A percentile compares a stretch with the other conserved stretches of the same genome.
Conservation (phyloP, 2,329 filamentous ascomycete genomes). For the Conoideocrella luteorostrata region DNA sequence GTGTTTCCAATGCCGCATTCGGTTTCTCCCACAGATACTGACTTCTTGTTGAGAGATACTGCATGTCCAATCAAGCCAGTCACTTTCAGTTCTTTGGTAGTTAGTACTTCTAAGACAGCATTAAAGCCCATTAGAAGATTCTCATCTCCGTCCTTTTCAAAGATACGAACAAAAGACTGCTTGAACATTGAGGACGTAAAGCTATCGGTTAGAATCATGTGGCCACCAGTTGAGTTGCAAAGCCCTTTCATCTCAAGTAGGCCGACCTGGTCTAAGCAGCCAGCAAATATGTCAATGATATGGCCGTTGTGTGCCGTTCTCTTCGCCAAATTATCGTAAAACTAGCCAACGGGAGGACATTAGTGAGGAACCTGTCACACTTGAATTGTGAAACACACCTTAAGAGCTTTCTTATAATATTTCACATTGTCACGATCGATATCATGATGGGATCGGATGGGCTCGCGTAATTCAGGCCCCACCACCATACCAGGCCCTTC, state of each 20-base stretch:
- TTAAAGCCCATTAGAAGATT: conserved; percentile 98
- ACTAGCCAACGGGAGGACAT: conserved; percentile 40
- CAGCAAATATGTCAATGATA: conserved; percentile 95
- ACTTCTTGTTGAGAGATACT: conserved; percentile 96
- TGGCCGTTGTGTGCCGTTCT: conserved; percentile 94
- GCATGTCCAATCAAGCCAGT: conserved; percentile 96
- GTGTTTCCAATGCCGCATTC: conserved; percentile 98
- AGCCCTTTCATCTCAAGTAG: conserved; percentile 97
- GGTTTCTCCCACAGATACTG: conserved; percentile 90
- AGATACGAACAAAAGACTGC: conserved; percentile 93
- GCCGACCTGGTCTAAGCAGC: conserved; percentile 94
- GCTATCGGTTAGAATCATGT: conserved; percentile 97
- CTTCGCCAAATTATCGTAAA: conserved; percentile 92
- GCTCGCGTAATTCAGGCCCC: conserved; percentile 88
- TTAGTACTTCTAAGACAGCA: conserved; percentile 88
- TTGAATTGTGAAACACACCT: conserved; percentile 51
- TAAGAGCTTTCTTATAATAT: conserved; percentile 98
- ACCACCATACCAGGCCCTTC: conserved; percentile 97
- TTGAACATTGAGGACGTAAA: conserved; percentile 99
- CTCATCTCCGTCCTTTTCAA: conserved; percentile 92
- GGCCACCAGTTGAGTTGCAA: conserved; percentile 90
- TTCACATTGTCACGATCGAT: conserved; percentile 99
- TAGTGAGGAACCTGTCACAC: neutral
- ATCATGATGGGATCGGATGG: conserved; percentile 96
- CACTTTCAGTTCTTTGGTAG: conserved; percentile 96